Percentiles rank a stretch among this genome's conserved stretches.
These are phyloP conservation scores for Paramyrothecium roridum DNA, from an alignment of 2,329 filamentous ascomycete genomes.

Conservation along the genomic window DNA sequence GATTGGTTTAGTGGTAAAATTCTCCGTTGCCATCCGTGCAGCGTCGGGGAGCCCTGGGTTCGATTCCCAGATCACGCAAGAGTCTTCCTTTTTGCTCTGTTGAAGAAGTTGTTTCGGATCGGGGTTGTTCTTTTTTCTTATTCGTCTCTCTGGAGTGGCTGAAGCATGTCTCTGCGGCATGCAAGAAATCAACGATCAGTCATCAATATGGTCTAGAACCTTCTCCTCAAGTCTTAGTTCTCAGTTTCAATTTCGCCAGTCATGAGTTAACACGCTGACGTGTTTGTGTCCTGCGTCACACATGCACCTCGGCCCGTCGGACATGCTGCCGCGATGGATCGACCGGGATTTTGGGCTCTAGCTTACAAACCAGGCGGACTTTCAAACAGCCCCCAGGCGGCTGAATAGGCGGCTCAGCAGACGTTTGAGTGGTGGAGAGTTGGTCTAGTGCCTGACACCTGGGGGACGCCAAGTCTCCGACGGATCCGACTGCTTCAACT, in stretches of 20 bases:
- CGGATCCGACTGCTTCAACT: not conserved
- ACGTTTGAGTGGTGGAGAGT: too few species aligned
- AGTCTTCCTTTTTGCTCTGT: conserved; percentile 1
- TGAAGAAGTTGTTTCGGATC: not conserved
- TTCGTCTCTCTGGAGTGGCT: not conserved
- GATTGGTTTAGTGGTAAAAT: conserved; percentile 20
- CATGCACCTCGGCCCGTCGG: too few species aligned
- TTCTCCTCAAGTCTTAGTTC: too few species aligned
- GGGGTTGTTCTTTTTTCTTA: not conserved
- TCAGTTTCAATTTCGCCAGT: too few species aligned
- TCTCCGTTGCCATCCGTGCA: conserved; percentile 16
- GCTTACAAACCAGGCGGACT: not conserved
- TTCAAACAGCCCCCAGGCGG: too few species aligned
- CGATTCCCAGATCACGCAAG: conserved; percentile 17
- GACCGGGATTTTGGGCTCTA: too few species aligned
- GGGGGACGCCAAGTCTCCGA: not conserved
- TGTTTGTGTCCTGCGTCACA: too few species aligned
- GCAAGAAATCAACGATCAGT: too few species aligned
- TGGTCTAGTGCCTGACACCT: not conserved
- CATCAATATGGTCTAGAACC: too few species aligned
- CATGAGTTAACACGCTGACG: too few species aligned
- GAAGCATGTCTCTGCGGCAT: not conserved
- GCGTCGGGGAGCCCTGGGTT: conserved; percentile 17
- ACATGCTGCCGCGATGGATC: too few species aligned
- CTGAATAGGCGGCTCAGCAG: too few species aligned